Conservation (phyloP, 768 basidiomycete genomes). For the Russula sp. region DNA sequence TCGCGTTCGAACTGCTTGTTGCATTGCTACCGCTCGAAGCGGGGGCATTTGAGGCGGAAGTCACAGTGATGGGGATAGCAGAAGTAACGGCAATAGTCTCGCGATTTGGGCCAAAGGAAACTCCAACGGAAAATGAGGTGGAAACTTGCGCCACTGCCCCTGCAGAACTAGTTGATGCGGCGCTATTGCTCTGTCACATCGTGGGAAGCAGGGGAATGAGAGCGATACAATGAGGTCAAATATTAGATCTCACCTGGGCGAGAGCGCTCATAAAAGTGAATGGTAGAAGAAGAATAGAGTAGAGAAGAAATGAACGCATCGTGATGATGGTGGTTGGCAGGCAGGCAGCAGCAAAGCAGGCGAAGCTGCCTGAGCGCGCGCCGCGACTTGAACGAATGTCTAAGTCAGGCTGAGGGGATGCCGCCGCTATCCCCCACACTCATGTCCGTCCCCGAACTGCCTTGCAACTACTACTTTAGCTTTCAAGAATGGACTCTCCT, state of each 20-base stretch:
- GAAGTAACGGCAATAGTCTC: constrained; percentile 37
- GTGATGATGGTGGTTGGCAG: neutral
- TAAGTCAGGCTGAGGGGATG: too few species aligned
- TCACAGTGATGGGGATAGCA: constrained; percentile 44
- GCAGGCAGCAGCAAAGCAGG: neutral
- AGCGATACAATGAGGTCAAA: neutral
- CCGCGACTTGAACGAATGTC: neutral
- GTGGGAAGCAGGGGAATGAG: neutral
- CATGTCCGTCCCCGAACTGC: too few species aligned
- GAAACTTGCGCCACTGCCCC: constrained; percentile 9
- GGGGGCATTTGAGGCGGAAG: constrained; percentile 30
- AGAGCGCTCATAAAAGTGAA: constrained; percentile 28
- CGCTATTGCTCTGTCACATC: constrained; percentile 6
- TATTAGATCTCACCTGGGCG: constrained; percentile 31
- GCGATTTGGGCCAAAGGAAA: constrained; percentile 38
- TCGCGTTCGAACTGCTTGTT: constrained; percentile 28
- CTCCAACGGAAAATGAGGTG: constrained; percentile 30
- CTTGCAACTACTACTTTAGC: too few species aligned
- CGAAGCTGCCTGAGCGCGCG: neutral
- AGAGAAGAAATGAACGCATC: constrained; percentile 6
- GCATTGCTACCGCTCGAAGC: constrained; percentile 25
- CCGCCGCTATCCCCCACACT: too few species aligned
- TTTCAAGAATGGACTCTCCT: constrained; percentile 30
- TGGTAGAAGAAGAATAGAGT: constrained; percentile 31
- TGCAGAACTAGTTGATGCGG: constrained; percentile 13